Evolutionary conservation across 1,284 basidiomycete genomes (phyloP).

Genomic region (Schizophyllum amplum): DNA sequence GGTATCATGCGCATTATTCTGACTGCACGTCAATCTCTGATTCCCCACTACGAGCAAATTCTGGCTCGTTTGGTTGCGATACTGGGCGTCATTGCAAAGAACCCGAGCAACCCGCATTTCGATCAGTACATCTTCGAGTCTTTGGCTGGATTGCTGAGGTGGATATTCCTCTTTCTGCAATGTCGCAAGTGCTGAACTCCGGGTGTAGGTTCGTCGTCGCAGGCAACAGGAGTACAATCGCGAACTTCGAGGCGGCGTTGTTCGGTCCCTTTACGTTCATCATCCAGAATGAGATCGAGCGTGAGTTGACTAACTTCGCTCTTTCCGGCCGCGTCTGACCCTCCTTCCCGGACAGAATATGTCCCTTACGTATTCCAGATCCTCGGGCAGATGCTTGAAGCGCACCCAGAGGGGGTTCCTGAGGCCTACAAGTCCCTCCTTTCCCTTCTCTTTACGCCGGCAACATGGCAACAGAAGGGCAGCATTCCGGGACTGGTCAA

Average conservation of each 20-base stretch:
- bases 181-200: constrained; percentile 1
- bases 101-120: constrained; percentile 96
- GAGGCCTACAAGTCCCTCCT: constrained; percentile 75
- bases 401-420: constrained; percentile 66
- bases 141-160: constrained; percentile 87
- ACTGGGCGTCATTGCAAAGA: constrained; percentile 84
- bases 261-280: constrained; percentile 87
- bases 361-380: constrained; percentile 98
- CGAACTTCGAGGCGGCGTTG: constrained; percentile 74
- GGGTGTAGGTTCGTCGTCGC: constrained; percentile 68
- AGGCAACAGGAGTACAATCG: constrained; percentile 57
- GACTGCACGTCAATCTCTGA: constrained; percentile 76
- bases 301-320: constrained; percentile 35
- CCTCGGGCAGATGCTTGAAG: constrained; percentile 90
- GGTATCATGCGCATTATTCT: constrained; percentile 92
- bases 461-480: constrained; percentile 92
- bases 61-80: constrained; percentile 76
- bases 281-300: constrained; percentile 86
- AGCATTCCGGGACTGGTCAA: constrained; percentile 92
- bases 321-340: neutral
- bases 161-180: constrained; percentile 10
- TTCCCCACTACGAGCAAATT: constrained; percentile 58
- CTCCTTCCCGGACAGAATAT: constrained; percentile 59
- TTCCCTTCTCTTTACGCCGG: constrained; percentile 79
- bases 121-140: constrained; percentile 98